Base-by-base conservation (phyloP, 805 yeast genomes). In the Priceomyces melissophilus region DNA sequence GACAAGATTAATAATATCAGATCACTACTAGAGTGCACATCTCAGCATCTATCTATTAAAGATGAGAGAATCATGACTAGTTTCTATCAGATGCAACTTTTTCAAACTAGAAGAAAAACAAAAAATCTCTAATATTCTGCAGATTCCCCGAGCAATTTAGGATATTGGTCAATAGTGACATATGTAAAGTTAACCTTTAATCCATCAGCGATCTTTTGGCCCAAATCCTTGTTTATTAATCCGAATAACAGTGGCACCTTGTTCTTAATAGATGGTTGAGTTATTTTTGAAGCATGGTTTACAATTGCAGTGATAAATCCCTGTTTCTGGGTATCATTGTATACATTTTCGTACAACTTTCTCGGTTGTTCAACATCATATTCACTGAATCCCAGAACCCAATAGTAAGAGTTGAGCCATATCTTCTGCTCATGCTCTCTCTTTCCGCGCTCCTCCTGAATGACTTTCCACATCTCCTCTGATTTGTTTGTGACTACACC, bases 311-410 rank as follows among this genome's bases (percentile, higher is more conserved):
- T 55, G 28, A 68, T 52, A 46, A 72, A 60, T 35, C 54, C 58
- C 34, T 55, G 46, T 48, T 60, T 63, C 14, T 55, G 61, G 9
- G 53, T 56, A 10, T 56, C 67, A 40, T 45, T 53, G 45, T 48
- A 71, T 1, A 72, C 73, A 39, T 62, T 63, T 38, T 60, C 63
- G 47, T 70, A 73, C 42, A 72, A 52, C 0, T 54, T 63, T 50
- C 76, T 60, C 37, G 78, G 75, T 48, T 73, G 78, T 50, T 73
- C 77, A 29, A 70, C 53, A 53, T 73, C 78, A 16, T 67, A 50
- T 36, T 70, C 75, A 25, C 65, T 53, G 15, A 71, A 52, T n/a
- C 76, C 76, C 26, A 65, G 61, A 41, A 69, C 53, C 49, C 57
- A 67, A 40, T 57, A 61, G 46, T 61, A 68, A 20, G 59, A 58